Conservation (phyloP, 192 early-diverging fungal species). For the Pilaira anomala region DNA sequence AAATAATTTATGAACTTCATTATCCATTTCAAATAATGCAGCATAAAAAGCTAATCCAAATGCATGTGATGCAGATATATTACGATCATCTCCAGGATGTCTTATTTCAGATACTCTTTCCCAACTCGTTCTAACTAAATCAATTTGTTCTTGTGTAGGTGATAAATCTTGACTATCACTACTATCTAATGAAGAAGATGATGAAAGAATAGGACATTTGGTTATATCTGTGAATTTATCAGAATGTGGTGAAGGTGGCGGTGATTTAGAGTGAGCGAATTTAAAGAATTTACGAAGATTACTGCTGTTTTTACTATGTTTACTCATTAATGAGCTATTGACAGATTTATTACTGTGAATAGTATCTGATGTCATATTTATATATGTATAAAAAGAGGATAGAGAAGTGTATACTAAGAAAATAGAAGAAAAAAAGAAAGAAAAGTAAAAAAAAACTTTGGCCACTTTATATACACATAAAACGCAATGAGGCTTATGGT, state of each 20-base stretch:
- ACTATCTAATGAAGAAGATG: background rate
- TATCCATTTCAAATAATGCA: constrained; percentile 25
- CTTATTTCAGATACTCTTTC: constrained; percentile 20
- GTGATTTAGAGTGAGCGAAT: background rate
- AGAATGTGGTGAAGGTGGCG: background rate
- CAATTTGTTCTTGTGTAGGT: constrained; percentile 24
- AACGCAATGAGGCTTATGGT: no score
- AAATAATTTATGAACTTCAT: constrained; percentile 18
- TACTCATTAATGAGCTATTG: background rate
- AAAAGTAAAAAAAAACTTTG: no score
- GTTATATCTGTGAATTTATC: background rate
- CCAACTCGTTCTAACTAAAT: constrained; percentile 20
- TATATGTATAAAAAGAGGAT: background rate
- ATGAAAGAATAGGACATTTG: background rate
- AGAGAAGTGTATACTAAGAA: no score
- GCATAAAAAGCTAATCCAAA: constrained; percentile 24
- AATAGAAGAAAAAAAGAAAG: no score
- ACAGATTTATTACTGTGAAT: background rate
- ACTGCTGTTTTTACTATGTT: background rate
- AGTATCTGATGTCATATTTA: background rate
- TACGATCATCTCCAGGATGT: background rate
- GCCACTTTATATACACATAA: no score
- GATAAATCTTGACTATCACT: background rate
- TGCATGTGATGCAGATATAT: constrained; percentile 22
- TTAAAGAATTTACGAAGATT: background rate